phyloP scores from a whole-genome alignment of 805 yeast genomes.

The Brettanomyces sp. region DNA sequence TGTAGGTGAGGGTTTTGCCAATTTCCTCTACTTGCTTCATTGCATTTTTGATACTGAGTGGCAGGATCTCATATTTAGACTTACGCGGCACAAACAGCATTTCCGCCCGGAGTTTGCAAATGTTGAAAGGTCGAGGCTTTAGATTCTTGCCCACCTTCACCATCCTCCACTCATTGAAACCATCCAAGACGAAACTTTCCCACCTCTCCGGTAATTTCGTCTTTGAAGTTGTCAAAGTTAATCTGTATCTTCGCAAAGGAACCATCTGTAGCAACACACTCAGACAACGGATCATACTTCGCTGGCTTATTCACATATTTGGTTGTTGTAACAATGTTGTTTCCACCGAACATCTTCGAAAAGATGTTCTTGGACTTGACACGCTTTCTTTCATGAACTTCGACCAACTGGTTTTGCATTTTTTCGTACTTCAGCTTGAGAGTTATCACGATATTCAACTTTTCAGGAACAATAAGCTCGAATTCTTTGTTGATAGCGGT shows the following conservation, averaged over 20 bases:
- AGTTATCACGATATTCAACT: slow-evolving; percentile 60
- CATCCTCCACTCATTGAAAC: slow-evolving; percentile 77
- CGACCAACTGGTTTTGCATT: slow-evolving; percentile 42
- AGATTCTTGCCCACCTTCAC: slow-evolving; percentile 22
- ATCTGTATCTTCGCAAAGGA: slow-evolving; percentile 78
- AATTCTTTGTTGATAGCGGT: slow-evolving; percentile 60
- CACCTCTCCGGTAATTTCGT: slow-evolving; percentile 44
- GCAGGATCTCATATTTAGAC: slow-evolving; percentile 52
- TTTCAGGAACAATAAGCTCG: slow-evolving; percentile 57
- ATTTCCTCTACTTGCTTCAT: slow-evolving; percentile 31
- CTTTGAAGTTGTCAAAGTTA: slow-evolving; percentile 48
- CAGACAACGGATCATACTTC: slow-evolving; percentile 48
- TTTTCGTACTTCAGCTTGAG: slow-evolving; percentile 55
- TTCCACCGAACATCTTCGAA: slow-evolving; percentile 26
- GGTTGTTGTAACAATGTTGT: slow-evolving; percentile 38
- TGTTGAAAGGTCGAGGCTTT: slow-evolving; percentile 40
- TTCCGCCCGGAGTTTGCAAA: slow-evolving; percentile 60
- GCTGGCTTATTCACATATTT: slow-evolving; percentile 43
- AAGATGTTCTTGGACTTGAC: slow-evolving; percentile 23
- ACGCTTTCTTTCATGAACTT: slow-evolving; percentile 44
- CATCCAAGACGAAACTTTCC: slow-evolving; percentile 44
- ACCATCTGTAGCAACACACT: slow-evolving; percentile 72
- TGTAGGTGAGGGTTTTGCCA: slow-evolving; percentile 16
- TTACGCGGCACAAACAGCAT: slow-evolving; percentile 64
- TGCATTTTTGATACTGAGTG: slow-evolving; percentile 58